Evolutionary conservation across 2,329 filamentous ascomycete species (phyloP), one percentile per base, ranked within the genome.

Genomic region (Arachnomyces sp.): DNA sequence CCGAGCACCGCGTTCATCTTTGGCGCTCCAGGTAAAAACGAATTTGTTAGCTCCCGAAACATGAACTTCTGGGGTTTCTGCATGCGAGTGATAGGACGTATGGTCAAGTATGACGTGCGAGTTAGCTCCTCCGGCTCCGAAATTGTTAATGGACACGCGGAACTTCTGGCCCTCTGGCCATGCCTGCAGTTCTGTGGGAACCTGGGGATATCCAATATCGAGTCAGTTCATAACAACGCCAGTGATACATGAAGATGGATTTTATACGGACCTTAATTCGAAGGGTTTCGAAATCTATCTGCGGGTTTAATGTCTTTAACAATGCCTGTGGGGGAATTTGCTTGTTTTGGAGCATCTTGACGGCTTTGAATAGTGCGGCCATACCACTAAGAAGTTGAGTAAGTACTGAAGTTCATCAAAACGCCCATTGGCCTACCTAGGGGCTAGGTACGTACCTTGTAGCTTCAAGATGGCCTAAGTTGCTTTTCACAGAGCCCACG

Each of bases 171-270:
- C 14, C 12, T 20, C 18, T 2, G 49, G 44, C 48, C 49, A 52
- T 2, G 39, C 33, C 12, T 20, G 35, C 8, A 15, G 12, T 16
- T 40, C 15, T 38, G 29, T 8, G 18, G 38, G 37, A 32, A 50
- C 8, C 37, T 39, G 29, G n/a, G n/a, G n/a, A n/a, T n/a, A n/a
- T n/a, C n/a, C n/a, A n/a, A n/a, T n/a, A n/a, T 66, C 63, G 4
- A 67, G 53, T 4, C 61, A 57, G 2, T 58, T 52, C 31, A 67
- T 59, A 0, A 66, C 64, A 51, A 81, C 76, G 17, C 75, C 74
- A 47, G 7, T n/a, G 3, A 34, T 34, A 15, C 17, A 34, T n/a
- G 3, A 4, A 18, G 16, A 18, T 25, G 35, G 12, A n/a, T n/a
- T n/a, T 12, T 29, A 28, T 28, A 30, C 35, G 15, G 28, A 37